phyloP scores from a whole-genome alignment of 768 basidiomycete genomes.

The Termitomyces sp. region DNA sequence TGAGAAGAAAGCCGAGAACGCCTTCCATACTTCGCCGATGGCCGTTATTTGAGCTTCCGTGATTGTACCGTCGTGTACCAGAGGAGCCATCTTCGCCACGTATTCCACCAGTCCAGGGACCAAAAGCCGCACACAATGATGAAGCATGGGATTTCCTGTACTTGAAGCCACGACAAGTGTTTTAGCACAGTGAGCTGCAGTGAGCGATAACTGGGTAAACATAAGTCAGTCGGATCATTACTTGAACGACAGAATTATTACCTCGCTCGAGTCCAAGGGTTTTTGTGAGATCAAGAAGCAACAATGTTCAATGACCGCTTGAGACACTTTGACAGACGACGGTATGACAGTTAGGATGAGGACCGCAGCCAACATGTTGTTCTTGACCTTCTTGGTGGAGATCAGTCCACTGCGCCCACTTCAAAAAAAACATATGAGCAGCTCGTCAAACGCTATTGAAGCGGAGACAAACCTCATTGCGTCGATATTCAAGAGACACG shows the following conservation, averaged over 20 bases:
- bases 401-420: conserved; percentile 80
- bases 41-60: conserved; percentile 57
- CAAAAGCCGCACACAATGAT: conserved; percentile 66
- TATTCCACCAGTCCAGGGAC: conserved; percentile 82
- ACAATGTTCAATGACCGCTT: conserved; percentile 74
- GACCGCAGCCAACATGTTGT: conserved; percentile 83
- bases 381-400: conserved; percentile 81
- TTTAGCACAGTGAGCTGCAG: conserved; percentile 87
- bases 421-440: conserved; percentile 1
- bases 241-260: conserved; percentile 20
- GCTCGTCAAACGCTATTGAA: background rate
- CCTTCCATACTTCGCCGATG: conserved; percentile 78
- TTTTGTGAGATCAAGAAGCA: conserved; percentile 85
- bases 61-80: conserved; percentile 52
- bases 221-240: background rate
- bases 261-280: conserved; percentile 66
- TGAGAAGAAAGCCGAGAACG: conserved; percentile 62
- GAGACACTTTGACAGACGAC: conserved; percentile 59
- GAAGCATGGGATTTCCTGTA: conserved; percentile 61
- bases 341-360: conserved; percentile 83
- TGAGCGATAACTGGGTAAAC: conserved; percentile 59
- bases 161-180: conserved; percentile 75
- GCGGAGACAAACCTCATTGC: conserved; percentile 72
- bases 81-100: conserved; percentile 63
- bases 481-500: conserved; percentile 83